phyloP scores from a whole-genome alignment of 768 basidiomycete species.

The Auricularia sp. region DNA sequence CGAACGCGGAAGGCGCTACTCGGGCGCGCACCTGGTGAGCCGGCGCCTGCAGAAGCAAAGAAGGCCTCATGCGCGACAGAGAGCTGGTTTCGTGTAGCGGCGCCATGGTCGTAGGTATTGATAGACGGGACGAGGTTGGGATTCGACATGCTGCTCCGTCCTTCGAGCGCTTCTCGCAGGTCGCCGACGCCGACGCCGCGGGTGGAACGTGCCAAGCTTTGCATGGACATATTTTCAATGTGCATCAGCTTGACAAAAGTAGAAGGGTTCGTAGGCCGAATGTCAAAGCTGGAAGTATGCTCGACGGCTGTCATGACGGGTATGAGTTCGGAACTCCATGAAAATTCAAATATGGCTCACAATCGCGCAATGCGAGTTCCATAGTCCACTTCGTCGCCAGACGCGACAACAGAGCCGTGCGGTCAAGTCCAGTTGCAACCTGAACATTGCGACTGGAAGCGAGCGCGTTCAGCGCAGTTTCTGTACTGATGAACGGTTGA shows the following conservation, averaged over 20 bases:
- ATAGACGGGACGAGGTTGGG: conserved; percentile 49
- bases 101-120: conserved; percentile 43
- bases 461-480: conserved; percentile 48
- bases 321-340: too few relatives aligned
- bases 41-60: conserved; percentile 5
- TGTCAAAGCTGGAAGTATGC: conserved; percentile 41
- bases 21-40: conserved; percentile 1
- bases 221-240: conserved; percentile 81
- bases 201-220: conserved; percentile 69
- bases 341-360: conserved; percentile 37
- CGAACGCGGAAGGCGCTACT: neutral
- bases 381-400: conserved; percentile 61
- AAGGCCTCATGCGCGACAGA: conserved; percentile 28
- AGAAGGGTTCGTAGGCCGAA: conserved; percentile 57
- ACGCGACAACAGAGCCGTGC: conserved; percentile 41
- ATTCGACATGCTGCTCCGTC: conserved; percentile 75
- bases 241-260: conserved; percentile 81
- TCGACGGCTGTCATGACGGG: conserved; percentile 39
- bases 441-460: conserved; percentile 45
- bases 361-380: conserved; percentile 61
- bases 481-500: conserved; percentile 38
- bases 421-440: conserved; percentile 55
- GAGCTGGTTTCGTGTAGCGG: conserved; percentile 30
- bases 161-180: conserved; percentile 80
- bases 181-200: conserved; percentile 81